Evolutionary conservation across 2,329 filamentous ascomycete species (phyloP).

Genomic region (Arthrobotrys megalospora): DNA sequence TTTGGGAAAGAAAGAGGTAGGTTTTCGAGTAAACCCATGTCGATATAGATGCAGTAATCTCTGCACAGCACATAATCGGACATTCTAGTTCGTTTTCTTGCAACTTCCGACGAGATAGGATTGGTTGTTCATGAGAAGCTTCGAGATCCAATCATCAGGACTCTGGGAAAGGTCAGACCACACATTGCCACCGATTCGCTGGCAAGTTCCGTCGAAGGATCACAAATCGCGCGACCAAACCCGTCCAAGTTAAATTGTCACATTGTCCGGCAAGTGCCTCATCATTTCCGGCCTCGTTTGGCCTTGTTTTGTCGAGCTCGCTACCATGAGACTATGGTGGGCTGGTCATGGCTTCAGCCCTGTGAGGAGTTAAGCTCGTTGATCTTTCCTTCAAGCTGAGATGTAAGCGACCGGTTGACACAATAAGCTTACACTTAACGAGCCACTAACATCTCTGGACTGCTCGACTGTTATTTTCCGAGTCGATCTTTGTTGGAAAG

Average conservation of each 20-base stretch:
- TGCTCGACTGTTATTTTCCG: conserved; percentile 36
- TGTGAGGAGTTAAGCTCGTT: conserved; percentile 43
- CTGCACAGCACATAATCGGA: conserved; percentile 24
- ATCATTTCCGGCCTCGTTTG: conserved; percentile 21
- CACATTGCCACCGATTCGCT: conserved; percentile 41
- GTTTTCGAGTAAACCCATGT: conserved; percentile 25
- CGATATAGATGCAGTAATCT: conserved; percentile 47
- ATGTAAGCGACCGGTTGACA: conserved; percentile 50
- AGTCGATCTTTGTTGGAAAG: conserved; percentile 28
- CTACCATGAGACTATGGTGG: conserved; percentile 28
- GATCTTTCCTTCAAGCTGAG: conserved; percentile 51
- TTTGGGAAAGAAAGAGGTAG: neutral
- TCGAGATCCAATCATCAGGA: neutral
- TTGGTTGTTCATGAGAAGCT: conserved; percentile 23
- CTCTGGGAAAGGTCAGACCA: conserved; percentile 20
- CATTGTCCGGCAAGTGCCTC: conserved; percentile 33
- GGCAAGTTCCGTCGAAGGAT: conserved; percentile 52
- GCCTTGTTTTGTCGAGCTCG: conserved; percentile 32
- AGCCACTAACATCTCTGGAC: conserved; percentile 28
- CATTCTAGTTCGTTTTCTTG: conserved; percentile 19
- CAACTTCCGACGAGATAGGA: conserved; percentile 50
- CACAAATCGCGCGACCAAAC: conserved; percentile 7
- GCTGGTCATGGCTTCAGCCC: conserved; percentile 48
- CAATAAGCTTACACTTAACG: conserved; percentile 59
- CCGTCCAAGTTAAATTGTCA: conserved; percentile 2